Conservation (phyloP, 345 rosid genomes). For the Aethionema arabicum region DNA sequence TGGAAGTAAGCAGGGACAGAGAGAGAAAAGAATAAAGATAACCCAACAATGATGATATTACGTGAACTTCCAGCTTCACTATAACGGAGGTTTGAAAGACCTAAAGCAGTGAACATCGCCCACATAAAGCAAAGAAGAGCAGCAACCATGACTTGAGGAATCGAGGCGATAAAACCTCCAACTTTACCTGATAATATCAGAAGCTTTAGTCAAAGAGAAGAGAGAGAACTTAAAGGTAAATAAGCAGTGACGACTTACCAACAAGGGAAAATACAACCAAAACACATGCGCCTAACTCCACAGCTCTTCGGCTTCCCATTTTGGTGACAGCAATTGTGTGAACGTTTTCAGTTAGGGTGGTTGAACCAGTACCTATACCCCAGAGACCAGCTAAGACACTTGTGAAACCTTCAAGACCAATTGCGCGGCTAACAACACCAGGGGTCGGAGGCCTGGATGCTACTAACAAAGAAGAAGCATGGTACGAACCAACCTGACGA, state of each 20-base stretch:
- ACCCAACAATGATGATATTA: conserved; percentile 86
- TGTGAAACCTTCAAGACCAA: conserved; percentile 92
- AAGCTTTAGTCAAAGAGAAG: conserved; percentile 1
- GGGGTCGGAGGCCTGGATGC: conserved; percentile 94
- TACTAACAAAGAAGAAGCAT: conserved; percentile 83
- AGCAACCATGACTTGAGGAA: conserved; percentile 95
- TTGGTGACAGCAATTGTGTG: conserved; percentile 97
- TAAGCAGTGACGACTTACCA: conserved; percentile 51
- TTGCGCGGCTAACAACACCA: conserved; percentile 88
- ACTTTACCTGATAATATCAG: conserved; percentile 68
- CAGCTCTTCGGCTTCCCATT: conserved; percentile 97
- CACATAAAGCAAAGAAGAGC: conserved; percentile 98
- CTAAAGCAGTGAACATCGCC: conserved; percentile 94
- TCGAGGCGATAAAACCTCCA: conserved; percentile 94
- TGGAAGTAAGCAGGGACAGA: conserved; percentile 95
- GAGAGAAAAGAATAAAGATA: conserved; percentile 81
- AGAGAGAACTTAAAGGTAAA: background rate
- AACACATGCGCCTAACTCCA: conserved; percentile 82
- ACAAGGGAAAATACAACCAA: conserved; percentile 74
- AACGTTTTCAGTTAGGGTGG: conserved; percentile 92
- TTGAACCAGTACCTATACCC: conserved; percentile 98
- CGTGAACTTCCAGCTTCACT: conserved; percentile 99
- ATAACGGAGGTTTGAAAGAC: conserved; percentile 88
- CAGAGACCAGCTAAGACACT: conserved; percentile 96
- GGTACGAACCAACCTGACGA: conserved; percentile 89